Conservation (phyloP, 1,284 basidiomycete genomes). For the Pseudomicrostroma phylloplanum region DNA sequence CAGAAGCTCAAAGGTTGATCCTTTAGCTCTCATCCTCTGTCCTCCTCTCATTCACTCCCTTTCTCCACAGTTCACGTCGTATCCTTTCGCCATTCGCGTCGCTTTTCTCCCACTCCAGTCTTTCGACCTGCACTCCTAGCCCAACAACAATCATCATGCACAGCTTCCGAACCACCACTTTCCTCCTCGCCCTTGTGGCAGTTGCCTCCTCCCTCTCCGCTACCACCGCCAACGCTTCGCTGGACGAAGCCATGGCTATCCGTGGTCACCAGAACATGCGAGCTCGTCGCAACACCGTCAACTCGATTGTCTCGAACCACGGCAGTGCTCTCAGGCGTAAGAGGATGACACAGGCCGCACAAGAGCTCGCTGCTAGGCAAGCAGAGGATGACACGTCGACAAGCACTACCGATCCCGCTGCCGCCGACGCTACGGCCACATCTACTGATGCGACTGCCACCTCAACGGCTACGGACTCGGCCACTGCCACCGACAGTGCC, state of each 20-base stretch:
- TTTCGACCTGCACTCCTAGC: background rate
- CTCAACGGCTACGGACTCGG: no score
- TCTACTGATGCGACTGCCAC: no score
- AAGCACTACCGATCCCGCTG: no score
- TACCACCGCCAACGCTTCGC: slow-evolving; percentile 4
- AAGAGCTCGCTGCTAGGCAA: background rate
- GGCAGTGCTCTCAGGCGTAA: background rate
- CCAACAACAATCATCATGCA: background rate
- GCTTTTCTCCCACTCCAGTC: background rate
- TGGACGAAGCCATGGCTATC: background rate
- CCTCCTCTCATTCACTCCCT: background rate
- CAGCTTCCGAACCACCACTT: background rate
- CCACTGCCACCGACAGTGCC: no score
- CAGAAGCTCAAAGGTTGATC: slow-evolving; percentile 7
- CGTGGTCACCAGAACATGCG: background rate
- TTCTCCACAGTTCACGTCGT: background rate
- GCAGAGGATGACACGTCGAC: background rate
- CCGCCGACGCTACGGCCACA: no score
- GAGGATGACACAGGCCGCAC: background rate
- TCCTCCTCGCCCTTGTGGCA: background rate
- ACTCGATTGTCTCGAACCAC: slow-evolving; percentile 1
- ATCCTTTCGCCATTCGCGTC: background rate
- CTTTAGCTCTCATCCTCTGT: background rate
- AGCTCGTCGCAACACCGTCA: slow-evolving; percentile 2
- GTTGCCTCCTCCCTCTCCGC: background rate